Percentiles rank a stretch among this genome's conserved stretches.
These are phyloP conservation scores for Cryptosporidium meleagridis DNA, from an alignment of 169 alveolate species.

Conservation along the genomic window DNA sequence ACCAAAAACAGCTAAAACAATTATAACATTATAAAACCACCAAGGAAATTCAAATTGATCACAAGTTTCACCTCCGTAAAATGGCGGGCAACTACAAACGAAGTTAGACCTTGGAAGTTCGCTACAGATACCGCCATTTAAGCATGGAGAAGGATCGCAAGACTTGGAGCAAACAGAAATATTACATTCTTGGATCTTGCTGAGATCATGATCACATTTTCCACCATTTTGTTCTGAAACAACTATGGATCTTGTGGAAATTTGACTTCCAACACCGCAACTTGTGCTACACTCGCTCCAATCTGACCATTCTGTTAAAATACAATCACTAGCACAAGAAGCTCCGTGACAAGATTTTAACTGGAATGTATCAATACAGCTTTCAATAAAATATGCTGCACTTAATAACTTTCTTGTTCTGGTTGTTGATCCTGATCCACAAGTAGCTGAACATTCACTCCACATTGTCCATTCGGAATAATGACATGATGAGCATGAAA, in stretches of 20 bases:
- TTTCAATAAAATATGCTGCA: not conserved
- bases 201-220: constrained; percentile 4
- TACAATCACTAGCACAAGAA: constrained; percentile 55
- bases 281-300: constrained; percentile 74
- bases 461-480: constrained; percentile 28
- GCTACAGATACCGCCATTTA: constrained; percentile 48
- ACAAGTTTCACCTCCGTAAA: constrained; percentile 64
- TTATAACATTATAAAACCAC: constrained; percentile 52
- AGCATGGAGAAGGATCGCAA: constrained; percentile 66
- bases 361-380: constrained; percentile 47
- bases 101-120: constrained; percentile 48
- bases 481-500: constrained; percentile 45
- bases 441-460: constrained; percentile 29
- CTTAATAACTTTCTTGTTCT: constrained; percentile 75
- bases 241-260: constrained; percentile 42
- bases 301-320: constrained; percentile 72
- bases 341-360: constrained; percentile 46
- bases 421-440: constrained; percentile 51
- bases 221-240: constrained; percentile 54
- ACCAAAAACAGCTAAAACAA: constrained; percentile 14
- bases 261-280: constrained; percentile 45
- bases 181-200: constrained; percentile 35
- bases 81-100: constrained; percentile 37
- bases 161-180: constrained; percentile 13
- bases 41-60: constrained; percentile 42